phyloP scores from a whole-genome alignment of 345 rosid genomes.

The Pistacia atlantica region DNA sequence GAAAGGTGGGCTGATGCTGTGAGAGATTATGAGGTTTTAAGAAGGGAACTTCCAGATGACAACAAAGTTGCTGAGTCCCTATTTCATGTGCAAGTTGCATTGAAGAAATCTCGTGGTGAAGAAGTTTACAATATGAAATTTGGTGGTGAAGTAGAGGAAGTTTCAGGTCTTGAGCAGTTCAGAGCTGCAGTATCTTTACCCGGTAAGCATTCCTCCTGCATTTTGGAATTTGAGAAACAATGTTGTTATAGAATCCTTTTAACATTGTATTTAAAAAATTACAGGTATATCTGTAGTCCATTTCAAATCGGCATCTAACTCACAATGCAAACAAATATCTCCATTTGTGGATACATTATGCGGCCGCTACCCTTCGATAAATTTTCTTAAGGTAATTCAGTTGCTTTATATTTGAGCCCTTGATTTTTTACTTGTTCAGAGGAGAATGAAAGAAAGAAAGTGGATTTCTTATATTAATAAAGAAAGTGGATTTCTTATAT shows the following conservation, averaged over 20 bases:
- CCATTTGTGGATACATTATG: constrained; percentile 75
- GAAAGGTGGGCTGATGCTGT: constrained; percentile 93
- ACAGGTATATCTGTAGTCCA: constrained; percentile 82
- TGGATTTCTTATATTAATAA: constrained; percentile 9
- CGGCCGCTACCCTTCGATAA: constrained; percentile 78
- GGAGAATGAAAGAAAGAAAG: neutral
- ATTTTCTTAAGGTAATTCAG: constrained; percentile 72
- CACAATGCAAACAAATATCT: constrained; percentile 85
- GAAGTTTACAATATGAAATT: constrained; percentile 91
- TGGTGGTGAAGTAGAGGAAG: constrained; percentile 93
- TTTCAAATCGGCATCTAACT: constrained; percentile 57
- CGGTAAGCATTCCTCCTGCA: constrained; percentile 37
- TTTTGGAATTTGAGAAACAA: neutral
- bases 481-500: constrained; percentile 11
- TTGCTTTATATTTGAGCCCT: neutral
- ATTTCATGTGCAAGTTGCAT: constrained; percentile 89
- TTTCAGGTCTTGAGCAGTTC: constrained; percentile 71
- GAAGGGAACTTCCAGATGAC: constrained; percentile 80
- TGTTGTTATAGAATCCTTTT: constrained; percentile 5
- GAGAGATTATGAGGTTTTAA: constrained; percentile 77
- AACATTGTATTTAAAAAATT: constrained; percentile 16
- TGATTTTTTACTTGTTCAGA: neutral
- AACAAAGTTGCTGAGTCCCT: constrained; percentile 84
- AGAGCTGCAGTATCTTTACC: constrained; percentile 77
- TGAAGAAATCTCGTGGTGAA: constrained; percentile 92